phyloP scores from a whole-genome alignment of 2,329 filamentous ascomycete genomes.

The Plectosphaerella cucumerina region DNA sequence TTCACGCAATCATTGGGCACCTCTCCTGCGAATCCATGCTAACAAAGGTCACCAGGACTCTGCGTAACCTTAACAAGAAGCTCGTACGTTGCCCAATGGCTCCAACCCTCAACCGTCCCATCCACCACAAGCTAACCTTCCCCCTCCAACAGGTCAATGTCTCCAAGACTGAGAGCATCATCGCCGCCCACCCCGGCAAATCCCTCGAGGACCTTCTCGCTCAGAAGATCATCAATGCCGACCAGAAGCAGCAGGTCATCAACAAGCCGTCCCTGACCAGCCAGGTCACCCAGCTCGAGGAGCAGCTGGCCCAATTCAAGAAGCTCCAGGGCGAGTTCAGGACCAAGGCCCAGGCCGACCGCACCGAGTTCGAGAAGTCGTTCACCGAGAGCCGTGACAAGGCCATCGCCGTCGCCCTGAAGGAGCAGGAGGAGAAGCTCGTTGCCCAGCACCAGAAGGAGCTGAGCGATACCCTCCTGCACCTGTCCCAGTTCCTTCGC shows the following conservation, averaged over 20 bases:
- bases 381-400: constrained; percentile 47
- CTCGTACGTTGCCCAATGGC: constrained; percentile 57
- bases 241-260: constrained; percentile 72
- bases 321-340: constrained; percentile 73
- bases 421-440: constrained; percentile 51
- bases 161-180: constrained; percentile 66
- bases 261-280: constrained; percentile 72
- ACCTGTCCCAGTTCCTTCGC: constrained; percentile 75
- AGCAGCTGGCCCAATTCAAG: constrained; percentile 70
- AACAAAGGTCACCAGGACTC: constrained; percentile 54
- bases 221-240: constrained; percentile 70
- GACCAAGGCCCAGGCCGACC: constrained; percentile 51
- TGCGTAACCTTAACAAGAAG: constrained; percentile 93
- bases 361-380: constrained; percentile 55
- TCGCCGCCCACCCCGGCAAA: constrained; percentile 66
- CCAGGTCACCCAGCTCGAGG: constrained; percentile 66
- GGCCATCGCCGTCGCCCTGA: constrained; percentile 48
- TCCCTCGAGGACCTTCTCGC: constrained; percentile 70
- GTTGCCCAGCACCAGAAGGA: constrained; percentile 48
- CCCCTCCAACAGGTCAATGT: constrained; percentile 53
- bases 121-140: constrained; percentile 4
- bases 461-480: constrained; percentile 61
- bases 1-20: constrained; percentile 5
- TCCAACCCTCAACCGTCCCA: neutral
- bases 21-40: constrained; percentile 8